Evolutionary conservation across 768 basidiomycete species (phyloP).

Genomic region (Thelephora aurantiotincta): DNA sequence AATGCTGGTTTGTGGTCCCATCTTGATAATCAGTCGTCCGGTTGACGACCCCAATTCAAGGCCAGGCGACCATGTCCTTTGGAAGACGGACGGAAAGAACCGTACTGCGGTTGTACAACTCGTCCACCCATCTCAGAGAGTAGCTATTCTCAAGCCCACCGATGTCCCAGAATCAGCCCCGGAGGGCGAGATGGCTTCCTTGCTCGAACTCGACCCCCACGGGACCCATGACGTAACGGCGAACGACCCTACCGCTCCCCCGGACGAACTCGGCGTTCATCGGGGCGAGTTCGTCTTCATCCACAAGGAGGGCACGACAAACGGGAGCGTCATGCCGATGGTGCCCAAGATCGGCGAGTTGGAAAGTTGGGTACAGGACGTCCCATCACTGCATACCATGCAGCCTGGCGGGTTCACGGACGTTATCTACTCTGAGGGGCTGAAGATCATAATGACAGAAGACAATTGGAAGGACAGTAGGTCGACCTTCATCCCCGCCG

Average conservation of each 20-base stretch:
- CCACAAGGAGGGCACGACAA: constrained; percentile 53
- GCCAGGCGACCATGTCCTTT: constrained; percentile 86
- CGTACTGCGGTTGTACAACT: constrained; percentile 65
- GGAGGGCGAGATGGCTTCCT: constrained; percentile 52
- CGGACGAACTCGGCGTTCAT: constrained; percentile 64
- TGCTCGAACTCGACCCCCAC: constrained; percentile 82
- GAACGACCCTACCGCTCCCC: constrained; percentile 18
- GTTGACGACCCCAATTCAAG: constrained; percentile 20
- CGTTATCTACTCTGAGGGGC: constrained; percentile 16
- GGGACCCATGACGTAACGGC: constrained; percentile 35
- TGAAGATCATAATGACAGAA: constrained; percentile 15
- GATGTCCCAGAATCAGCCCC: constrained; percentile 23
- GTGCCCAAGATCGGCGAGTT: constrained; percentile 81
- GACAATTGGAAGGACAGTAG: constrained; percentile 29
- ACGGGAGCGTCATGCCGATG: constrained; percentile 51
- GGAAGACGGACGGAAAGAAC: constrained; percentile 59
- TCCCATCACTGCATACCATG: constrained; percentile 21
- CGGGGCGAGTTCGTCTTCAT: constrained; percentile 80
- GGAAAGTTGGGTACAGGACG: constrained; percentile 65
- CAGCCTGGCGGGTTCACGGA: constrained; percentile 41
- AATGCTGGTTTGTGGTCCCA: constrained; percentile 55
- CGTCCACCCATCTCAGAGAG: constrained; percentile 59
- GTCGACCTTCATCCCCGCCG: constrained; percentile 11
- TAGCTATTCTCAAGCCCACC: constrained; percentile 46
- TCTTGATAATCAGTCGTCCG: not conserved